Base-by-base conservation (phyloP, 805 yeast species). In the Candida odintsovae region DNA sequence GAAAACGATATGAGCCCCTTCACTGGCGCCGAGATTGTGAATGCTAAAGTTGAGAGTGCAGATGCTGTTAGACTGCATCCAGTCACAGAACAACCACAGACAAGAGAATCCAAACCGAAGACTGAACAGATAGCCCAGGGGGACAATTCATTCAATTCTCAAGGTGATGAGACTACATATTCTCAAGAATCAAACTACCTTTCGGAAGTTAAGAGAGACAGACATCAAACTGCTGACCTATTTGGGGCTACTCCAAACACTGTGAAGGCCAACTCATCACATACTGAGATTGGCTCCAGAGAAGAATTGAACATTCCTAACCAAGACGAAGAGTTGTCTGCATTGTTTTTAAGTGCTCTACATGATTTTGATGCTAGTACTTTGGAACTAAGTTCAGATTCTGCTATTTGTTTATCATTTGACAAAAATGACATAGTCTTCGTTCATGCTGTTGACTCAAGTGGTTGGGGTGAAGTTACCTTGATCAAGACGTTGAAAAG, bases 381-480 rank as follows among this genome's bases (percentile, higher is more conserved):
- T 0, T 64, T 85, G 40, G 85, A 84, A 51, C 72, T 82, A 11
- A 75, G 75, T 41, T 77, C 82, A 23, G 92, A 85, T 59, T 76
- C 83, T 7, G 76, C 87, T 0, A 82, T 86, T 38, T 86, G 95
- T 61, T 68, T 86, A 9, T 81, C 90, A 0, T 86, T 86, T 61
- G 76, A 77, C 20, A 78, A 77, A 51, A 76, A 78, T 51, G 94
- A 84, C 55, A 67, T 83, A 42, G 90, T 88, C 0, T 86, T 85
- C 63, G 86, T 86, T 5, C 90, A 85, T 57, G 77, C 86, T 8
- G 77, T 85, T 20, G 94, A 86, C 61, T 83, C 82, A 45, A 81
- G 89, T 19, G 95, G 94, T 0, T 86, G 95, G 95, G 92, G 90
- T 49, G 95, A 86, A 62, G 94, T 86, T 2, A 86, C 90, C 0